A percentile compares a stretch with the other conserved stretches of the same genome.
These are phyloP conservation scores for Fusarium sp. DNA, from an alignment of 2,329 filamentous ascomycete species.

Conservation along the genomic window DNA sequence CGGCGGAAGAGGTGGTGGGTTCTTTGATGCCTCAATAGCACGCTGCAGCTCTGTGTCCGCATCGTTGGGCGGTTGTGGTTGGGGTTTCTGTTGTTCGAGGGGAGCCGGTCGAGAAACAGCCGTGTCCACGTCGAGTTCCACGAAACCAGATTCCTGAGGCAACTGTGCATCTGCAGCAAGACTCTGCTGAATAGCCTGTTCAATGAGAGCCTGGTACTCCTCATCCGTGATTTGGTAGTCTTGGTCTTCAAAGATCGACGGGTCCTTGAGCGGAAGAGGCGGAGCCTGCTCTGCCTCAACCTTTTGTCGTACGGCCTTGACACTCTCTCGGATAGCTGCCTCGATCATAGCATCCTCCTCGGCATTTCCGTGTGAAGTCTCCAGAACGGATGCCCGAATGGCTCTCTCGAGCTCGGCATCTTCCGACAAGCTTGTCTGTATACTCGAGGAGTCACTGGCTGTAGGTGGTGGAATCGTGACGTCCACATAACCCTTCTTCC, in stretches of 20 bases:
- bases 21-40: conserved; percentile 57
- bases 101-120: not conserved
- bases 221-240: conserved; percentile 65
- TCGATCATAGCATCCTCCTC: conserved; percentile 80
- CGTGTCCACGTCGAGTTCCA: conserved; percentile 27
- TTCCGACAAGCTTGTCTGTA: conserved; percentile 46
- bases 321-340: conserved; percentile 78
- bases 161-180: conserved; percentile 45
- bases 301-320: conserved; percentile 64
- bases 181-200: conserved; percentile 68
- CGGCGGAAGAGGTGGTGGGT: conserved; percentile 34
- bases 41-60: conserved; percentile 52
- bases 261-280: conserved; percentile 44
- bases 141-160: conserved; percentile 35
- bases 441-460: conserved; percentile 28
- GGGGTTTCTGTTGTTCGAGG: not conserved
- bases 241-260: conserved; percentile 53
- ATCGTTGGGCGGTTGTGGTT: not conserved
- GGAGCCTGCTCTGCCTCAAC: conserved; percentile 44
- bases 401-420: conserved; percentile 77
- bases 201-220: conserved; percentile 68
- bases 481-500: conserved; percentile 50
- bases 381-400: conserved; percentile 75
- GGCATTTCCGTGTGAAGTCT: conserved; percentile 76
- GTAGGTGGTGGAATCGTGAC: conserved; percentile 16